Base-by-base conservation (phyloP, 2,329 filamentous ascomycete species). In the Alternaria gaisen region DNA sequence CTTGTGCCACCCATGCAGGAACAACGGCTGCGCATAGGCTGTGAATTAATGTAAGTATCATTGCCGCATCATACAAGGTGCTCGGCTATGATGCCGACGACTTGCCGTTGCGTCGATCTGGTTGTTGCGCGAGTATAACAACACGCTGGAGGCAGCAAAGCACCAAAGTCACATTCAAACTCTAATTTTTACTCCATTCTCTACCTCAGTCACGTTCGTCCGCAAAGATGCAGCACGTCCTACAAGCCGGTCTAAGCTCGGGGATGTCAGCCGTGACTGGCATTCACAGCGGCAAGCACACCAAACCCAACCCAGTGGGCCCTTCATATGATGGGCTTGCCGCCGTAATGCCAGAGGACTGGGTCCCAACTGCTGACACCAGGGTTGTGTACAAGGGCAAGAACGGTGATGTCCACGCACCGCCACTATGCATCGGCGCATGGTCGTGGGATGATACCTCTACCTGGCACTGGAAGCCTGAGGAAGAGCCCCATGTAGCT, bases 381-480 rank as follows among this genome's bases (percentile, higher is more conserved):
- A 53, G 43, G 16, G 26, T 53, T 12, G 30, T n/a, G 12, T 53
- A 53, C 38, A 53, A 53, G 16, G 51, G 51, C 5, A 53, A 53
- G 8, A 43, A 42, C 26, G 38, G 51, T 5, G 26, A 53, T 32
- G 38, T 53, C n/a, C 14, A 53, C 10, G 51, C 51, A 42, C 51
- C 51, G 16, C 51, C 26, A 30, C 38, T 53, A 8, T 53, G 51
- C 24, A 53, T 53, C 18, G 51, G 51, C 5, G 51, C 51, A 5
- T 53, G 51, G 51, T 41, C 51, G 20, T 53, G 51, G 51, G 51
- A 38, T 18, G 51, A 53, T 24, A 53, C 51, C 14, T 16, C 51
- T 11, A 53, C 51, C n/a, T 53, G 51, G 51, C 38, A 53, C n/a
- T 53, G 51, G 51, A 53, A 43, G 51, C 38, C 38, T 16, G 51